Percentiles rank a stretch among this genome's conserved stretches.
These are phyloP conservation scores for Kluyveromyces nonfermentans DNA, from an alignment of 805 yeast species.

Conservation along the genomic window DNA sequence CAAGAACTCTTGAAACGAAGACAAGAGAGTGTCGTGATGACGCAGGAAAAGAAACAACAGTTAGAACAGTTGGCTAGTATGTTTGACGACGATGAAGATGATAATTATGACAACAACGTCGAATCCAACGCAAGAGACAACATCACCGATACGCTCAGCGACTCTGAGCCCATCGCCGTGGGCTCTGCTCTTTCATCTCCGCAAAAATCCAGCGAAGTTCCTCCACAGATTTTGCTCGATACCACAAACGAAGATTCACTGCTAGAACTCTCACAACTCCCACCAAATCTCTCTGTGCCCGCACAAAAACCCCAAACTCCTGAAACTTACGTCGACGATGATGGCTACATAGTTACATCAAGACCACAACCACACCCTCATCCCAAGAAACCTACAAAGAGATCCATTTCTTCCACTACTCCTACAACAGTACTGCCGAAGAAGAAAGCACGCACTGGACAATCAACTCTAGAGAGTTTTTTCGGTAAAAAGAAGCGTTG, in stretches of 20 bases:
- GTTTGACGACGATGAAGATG: constrained; percentile 23
- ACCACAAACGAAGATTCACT: constrained; percentile 28
- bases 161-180: constrained; percentile 1
- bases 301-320: constrained; percentile 6
- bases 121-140: neutral
- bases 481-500: constrained; percentile 13
- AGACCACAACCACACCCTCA: constrained; percentile 9
- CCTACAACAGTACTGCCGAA: constrained; percentile 6
- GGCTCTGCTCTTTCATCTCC: neutral
- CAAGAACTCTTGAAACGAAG: constrained; percentile 21
- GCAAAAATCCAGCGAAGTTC: no score
- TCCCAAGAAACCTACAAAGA: constrained; percentile 7
- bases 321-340: constrained; percentile 22
- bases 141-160: neutral
- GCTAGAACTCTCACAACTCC: constrained; percentile 10
- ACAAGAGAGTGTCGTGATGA: constrained; percentile 10
- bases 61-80: constrained; percentile 21
- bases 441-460: constrained; percentile 13
- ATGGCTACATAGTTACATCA: constrained; percentile 28
- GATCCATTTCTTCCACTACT: constrained; percentile 4
- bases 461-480: constrained; percentile 26
- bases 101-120: constrained; percentile 8
- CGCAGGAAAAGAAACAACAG: constrained; percentile 23
- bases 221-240: no score
- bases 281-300: constrained; percentile 1